Base-by-base conservation (phyloP, 352 stramenopile species). In the Pythium rhizo-oryzae region DNA sequence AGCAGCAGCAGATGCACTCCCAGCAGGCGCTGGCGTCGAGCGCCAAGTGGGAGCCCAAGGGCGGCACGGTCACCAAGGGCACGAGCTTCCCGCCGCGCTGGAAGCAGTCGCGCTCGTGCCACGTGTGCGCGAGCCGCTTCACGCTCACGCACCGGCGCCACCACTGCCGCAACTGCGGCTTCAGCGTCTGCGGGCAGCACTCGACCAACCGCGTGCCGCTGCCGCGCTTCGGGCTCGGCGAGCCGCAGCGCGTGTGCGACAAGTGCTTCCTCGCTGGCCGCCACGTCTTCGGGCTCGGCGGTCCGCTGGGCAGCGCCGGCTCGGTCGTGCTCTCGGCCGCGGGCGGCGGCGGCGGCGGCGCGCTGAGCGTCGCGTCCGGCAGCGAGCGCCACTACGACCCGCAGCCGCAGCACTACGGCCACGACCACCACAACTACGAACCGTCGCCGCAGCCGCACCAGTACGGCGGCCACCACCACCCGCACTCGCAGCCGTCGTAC, bases 91-190 rank as follows among this genome's bases (percentile, higher is more conserved):
- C 85, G 6, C 85, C 85, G 30, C 85, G 85, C 18, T 93, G 85
- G 85, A 89, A 89, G 74, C 85, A 94, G 66, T 75, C 86, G 44
- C 80, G 79, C 16, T 81, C 78, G 53, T 94, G 86, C 61, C 77
- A 91, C 71, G 82, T 94, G 55, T 94, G 86, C 60, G 64, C 74
- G 12, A 74, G 74, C 33, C 65, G 68, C 12, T 94, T 92, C 72
- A 78, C 78, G 50, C 69, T 92, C 28, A 78, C 89, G 46, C 89
- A 89, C 58, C 86, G 86, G n/a, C 84, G 86, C 53, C 86, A 94
- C 68, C 86, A 94, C 70, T 94, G 86, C 71, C 82, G 86, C 19
- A 91, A 92, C 69, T 94, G 86, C 70, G 86, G 86, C 8, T 80
- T 91, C 62, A 91, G 82, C 49, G 85, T 91, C 13, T 93, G 85